Percentiles rank a stretch among this genome's conserved stretches.
These are phyloP conservation scores for Colletotrichum orchidophilum DNA, from an alignment of 2,329 filamentous ascomycete genomes.

Conservation along the genomic window DNA sequence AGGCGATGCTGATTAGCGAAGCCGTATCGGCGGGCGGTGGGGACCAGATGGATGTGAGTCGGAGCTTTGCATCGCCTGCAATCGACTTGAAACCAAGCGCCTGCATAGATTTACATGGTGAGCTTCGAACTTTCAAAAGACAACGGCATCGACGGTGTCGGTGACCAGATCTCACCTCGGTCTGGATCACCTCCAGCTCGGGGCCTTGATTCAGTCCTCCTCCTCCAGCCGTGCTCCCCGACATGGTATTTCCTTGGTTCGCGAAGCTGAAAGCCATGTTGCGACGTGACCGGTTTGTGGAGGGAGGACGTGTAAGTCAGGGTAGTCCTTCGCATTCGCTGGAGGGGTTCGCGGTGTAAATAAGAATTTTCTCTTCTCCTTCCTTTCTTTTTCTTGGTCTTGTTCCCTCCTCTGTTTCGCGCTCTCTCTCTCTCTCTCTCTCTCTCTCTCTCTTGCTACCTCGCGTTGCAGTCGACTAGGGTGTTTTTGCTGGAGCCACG, in stretches of 20 bases:
- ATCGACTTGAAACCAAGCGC: conserved; percentile 84
- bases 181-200: conserved; percentile 81
- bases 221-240: conserved; percentile 50
- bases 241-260: conserved; percentile 55
- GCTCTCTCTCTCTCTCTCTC: too few species aligned
- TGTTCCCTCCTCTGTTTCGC: background rate
- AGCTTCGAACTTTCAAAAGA: conserved; percentile 7
- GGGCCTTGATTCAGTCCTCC: conserved; percentile 60
- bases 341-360: conserved; percentile 18
- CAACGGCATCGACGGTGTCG: conserved; percentile 33
- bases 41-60: conserved; percentile 82
- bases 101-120: conserved; percentile 48
- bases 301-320: conserved; percentile 40
- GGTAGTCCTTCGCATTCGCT: conserved; percentile 37
- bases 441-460: background rate
- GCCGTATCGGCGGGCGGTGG: conserved; percentile 78
- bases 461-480: conserved; percentile 3
- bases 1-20: conserved; percentile 85
- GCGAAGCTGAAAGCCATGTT: conserved; percentile 74
- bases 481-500: conserved; percentile 3
- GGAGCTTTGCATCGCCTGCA: conserved; percentile 83
- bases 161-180: conserved; percentile 69
- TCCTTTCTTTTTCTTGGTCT: background rate
- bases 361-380: background rate
- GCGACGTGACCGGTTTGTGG: conserved; percentile 45